A percentile compares a stretch with the other conserved stretches of the same genome.
phyloP scores from a whole-genome alignment of 78 protist genomes.

The Protostelium mycophagum region DNA sequence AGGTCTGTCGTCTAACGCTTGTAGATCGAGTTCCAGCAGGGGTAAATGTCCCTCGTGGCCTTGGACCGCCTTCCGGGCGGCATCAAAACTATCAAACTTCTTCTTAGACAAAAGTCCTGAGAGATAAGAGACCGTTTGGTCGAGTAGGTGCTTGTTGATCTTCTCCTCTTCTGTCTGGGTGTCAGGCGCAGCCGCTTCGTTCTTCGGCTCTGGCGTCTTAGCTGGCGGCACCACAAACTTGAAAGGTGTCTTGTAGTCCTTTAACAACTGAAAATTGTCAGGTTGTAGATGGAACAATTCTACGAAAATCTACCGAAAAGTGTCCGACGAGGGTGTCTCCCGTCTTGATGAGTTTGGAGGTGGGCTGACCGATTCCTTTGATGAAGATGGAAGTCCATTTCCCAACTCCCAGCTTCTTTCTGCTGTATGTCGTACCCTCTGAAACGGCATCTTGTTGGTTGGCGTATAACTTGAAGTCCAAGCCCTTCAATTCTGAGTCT shows the following conservation, averaged over 20 bases:
- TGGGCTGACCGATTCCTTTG: neutral
- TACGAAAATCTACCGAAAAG: neutral
- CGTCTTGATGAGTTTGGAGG: neutral
- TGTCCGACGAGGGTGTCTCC: neutral
- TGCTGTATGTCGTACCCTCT: neutral
- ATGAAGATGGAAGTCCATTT: neutral
- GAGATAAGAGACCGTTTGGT: neutral
- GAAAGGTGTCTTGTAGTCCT: neutral
- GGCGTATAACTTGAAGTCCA: neutral
- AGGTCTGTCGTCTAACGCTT: neutral
- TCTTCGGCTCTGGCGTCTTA: neutral
- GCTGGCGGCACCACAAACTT: neutral
- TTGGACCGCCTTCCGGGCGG: neutral
- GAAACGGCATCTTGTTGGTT: neutral
- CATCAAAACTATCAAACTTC: neutral
- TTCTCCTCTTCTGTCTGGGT: neutral
- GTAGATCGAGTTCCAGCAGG: neutral
- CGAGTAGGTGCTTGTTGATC: neutral
- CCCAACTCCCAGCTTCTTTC: neutral
- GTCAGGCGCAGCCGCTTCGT: neutral
- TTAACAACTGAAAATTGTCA: neutral
- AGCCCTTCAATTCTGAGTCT: neutral
- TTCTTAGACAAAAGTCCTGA: neutral
- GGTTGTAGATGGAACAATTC: no score
- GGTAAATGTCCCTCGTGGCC: neutral